Base-by-base conservation (phyloP, 176 grass and related monocot genomes). In the Hsuehochloa calcarea region DNA sequence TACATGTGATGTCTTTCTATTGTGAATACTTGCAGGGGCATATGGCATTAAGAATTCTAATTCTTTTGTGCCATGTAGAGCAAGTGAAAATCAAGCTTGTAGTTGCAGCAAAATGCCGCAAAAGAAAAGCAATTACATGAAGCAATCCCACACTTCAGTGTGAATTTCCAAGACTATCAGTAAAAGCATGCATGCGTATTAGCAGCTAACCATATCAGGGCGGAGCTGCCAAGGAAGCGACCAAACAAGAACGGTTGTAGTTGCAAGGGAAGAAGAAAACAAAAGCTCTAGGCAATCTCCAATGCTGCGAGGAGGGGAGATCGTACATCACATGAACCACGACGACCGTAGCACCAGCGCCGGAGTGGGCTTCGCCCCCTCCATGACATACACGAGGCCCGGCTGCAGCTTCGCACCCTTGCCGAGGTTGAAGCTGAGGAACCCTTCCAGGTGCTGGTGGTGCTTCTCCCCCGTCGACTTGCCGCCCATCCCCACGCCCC, bases 391-490 rank as follows among this genome's bases (percentile, higher is more conserved):
- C 10, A 90, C 89, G 61, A 93, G 46, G 34, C 89, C 91, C 12
- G 96, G 91, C 87, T 98, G 92, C 73, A 98, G 23, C 55, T 74
- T 98, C 19, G 83, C 90, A 5, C 88, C 94, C 67, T 87, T 90
- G 40, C 93, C 93, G 16, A 98, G 76, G 79, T 88, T 71, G 82
- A 98, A 89, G 85, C 89, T 93, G 77, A 98, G 82, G 74, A 93
- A 98, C 3, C 89, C 88, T 80, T 92, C 93, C 31, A 98, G 44
- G 35, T 87, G 80, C 15, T 79, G 40, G 20, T 4, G 25, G 56
- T 90, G 89, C 45, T 16, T 75, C 20, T 62, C 72, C 62, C 65
- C 77, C 37, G 66, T 85, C n/a, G 63, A 45, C 22, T 60, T 75
- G 76, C 93, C 87, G 74, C 93, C 93, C 63, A 90, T 50, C 74